Conservation (phyloP, 805 yeast species). For the Naumovozyma castellii region DNA sequence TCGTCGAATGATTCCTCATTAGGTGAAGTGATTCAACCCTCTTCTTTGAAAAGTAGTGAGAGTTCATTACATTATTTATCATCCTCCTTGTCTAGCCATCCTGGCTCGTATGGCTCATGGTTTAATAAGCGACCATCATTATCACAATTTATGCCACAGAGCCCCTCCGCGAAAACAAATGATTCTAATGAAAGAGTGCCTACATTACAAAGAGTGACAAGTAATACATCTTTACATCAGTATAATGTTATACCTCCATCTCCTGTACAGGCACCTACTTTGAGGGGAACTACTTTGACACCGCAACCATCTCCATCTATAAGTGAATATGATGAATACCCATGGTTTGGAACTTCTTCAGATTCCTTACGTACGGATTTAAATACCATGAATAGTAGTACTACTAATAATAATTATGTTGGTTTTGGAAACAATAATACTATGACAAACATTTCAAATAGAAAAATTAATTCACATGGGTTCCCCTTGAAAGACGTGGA, state of each 20-base stretch:
- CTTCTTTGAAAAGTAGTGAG: conserved; percentile 29
- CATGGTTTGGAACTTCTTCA: conserved; percentile 30
- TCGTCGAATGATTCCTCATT: conserved; percentile 25
- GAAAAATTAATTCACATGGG: conserved; percentile 2
- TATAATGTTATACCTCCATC: conserved; percentile 10
- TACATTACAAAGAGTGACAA: conserved; percentile 19
- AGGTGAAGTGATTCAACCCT: conserved; percentile 27
- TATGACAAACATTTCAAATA: no score
- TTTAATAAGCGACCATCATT: conserved; percentile 22
- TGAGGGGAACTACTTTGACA: conserved; percentile 6
- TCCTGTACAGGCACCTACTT: no score
- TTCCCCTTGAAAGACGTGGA: conserved; percentile 10
- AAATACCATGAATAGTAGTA: not conserved
- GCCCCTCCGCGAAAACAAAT: conserved; percentile 15
- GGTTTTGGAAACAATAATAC: no score
- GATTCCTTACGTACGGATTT: conserved; percentile 17
- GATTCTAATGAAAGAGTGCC: conserved; percentile 16
- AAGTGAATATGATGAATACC: conserved; percentile 34
- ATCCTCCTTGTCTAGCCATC: conserved; percentile 31
- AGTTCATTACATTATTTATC: conserved; percentile 33
- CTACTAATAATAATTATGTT: not conserved
- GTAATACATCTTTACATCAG: conserved; percentile 23
- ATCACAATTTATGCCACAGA: conserved; percentile 15
- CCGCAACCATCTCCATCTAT: conserved; percentile 31
- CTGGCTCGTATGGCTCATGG: conserved; percentile 29